Conservation (phyloP, 495 filamentous ascomycete species). For the Cercophora samala region DNA sequence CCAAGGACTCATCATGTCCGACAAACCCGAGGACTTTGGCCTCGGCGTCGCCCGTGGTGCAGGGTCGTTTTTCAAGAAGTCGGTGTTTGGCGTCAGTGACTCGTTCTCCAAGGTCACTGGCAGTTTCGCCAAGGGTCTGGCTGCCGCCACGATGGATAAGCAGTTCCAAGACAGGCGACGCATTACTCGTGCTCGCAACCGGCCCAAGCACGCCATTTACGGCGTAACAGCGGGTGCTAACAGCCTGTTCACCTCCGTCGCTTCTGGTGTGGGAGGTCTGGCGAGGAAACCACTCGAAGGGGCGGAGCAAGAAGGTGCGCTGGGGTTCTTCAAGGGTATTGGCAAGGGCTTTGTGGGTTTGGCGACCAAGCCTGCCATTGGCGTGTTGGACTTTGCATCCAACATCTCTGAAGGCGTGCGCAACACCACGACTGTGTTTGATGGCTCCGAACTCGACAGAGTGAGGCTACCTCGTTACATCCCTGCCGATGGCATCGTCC, state of each 20-base stretch:
- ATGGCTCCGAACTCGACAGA: constrained; percentile 87
- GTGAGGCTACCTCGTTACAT: constrained; percentile 90
- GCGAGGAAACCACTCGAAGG: constrained; percentile 92
- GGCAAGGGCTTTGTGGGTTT: constrained; percentile 91
- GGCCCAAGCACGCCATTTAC: constrained; percentile 94
- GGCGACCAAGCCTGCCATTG: constrained; percentile 94
- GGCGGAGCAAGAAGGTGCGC: constrained; percentile 88
- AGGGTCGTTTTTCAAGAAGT: constrained; percentile 96
- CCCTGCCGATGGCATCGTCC: constrained; percentile 85
- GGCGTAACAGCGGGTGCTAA: constrained; percentile 94
- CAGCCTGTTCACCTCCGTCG: constrained; percentile 87
- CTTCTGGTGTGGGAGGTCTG: constrained; percentile 86
- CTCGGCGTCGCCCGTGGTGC: constrained; percentile 94
- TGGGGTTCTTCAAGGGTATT: constrained; percentile 95
- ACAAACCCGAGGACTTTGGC: constrained; percentile 89
- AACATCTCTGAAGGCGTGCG: constrained; percentile 95
- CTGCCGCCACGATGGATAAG: constrained; percentile 93
- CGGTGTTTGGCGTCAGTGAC: constrained; percentile 93
- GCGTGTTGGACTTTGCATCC: constrained; percentile 92
- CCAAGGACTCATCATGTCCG: constrained; percentile 94
- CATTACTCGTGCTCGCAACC: constrained; percentile 87
- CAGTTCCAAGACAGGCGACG: constrained; percentile 95
- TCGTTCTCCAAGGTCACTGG: constrained; percentile 95
- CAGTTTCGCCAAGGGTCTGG: constrained; percentile 90
- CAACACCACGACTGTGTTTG: constrained; percentile 98